Conservation (phyloP, 31 red algal species). For the Asparagopsis taxiformis region DNA sequence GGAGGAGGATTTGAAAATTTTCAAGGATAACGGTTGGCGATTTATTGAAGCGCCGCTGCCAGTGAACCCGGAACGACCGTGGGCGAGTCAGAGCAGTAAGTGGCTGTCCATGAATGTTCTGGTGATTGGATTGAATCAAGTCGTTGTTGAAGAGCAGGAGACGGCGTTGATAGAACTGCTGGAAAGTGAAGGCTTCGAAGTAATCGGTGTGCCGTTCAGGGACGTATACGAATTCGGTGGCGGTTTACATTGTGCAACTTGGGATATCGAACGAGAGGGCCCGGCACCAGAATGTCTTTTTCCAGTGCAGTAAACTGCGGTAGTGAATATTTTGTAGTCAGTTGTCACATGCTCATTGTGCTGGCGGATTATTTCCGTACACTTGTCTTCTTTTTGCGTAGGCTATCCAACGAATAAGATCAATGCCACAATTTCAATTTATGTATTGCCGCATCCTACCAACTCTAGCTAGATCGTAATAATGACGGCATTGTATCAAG, state of each 20-base stretch:
- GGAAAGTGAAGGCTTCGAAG: neutral
- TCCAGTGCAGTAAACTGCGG: no score
- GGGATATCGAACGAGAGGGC: constrained; percentile 7
- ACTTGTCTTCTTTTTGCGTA: no score
- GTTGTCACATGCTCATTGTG: no score
- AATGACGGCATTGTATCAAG: no score
- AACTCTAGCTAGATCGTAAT: no score
- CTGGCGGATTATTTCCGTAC: no score
- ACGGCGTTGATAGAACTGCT: neutral
- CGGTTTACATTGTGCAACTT: neutral
- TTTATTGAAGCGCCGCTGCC: constrained; percentile 3
- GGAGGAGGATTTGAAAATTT: neutral
- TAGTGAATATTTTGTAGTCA: no score
- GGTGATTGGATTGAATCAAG: neutral
- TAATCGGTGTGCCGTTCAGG: neutral
- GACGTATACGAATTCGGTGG: constrained; percentile 6
- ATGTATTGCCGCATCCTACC: no score
- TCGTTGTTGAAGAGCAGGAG: constrained; percentile 1
- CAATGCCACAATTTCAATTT: no score
- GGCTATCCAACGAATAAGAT: no score
- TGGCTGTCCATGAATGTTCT: constrained; percentile 8
- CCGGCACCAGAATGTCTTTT: no score
- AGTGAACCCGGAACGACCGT: neutral
- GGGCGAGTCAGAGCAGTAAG: neutral
- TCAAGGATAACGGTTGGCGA: neutral